Percentiles rank a stretch among this genome's conserved stretches.
These are phyloP conservation scores for Irpex sp. DNA, from an alignment of 1,284 basidiomycete species.

Conservation along the genomic window DNA sequence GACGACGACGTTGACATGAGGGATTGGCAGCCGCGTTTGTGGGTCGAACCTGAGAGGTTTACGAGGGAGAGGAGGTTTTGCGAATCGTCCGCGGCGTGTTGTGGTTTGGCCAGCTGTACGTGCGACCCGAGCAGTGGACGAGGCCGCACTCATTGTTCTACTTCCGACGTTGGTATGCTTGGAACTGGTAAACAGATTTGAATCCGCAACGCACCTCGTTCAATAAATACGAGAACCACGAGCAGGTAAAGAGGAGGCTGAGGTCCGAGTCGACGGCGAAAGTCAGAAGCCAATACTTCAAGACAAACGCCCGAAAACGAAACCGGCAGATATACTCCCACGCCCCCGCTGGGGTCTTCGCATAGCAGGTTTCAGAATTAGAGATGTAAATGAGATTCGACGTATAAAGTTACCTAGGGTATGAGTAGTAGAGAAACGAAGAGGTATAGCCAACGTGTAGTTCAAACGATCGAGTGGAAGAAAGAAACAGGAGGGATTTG, in stretches of 20 bases:
- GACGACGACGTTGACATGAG: conserved; percentile 58
- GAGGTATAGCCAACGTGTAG: conserved; percentile 11
- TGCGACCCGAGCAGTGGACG: background rate
- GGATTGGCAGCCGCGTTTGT: conserved; percentile 55
- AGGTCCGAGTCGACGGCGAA: no score
- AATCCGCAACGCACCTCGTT: no score
- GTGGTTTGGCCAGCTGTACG: background rate
- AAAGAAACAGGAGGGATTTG: conserved; percentile 3
- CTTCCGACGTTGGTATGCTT: no score
- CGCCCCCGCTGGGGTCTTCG: no score
- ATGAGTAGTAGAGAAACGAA: conserved; percentile 11
- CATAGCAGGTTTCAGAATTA: background rate
- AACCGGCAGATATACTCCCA: no score
- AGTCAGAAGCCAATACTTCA: no score
- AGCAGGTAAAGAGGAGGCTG: no score
- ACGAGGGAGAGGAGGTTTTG: conserved; percentile 15
- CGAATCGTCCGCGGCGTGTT: background rate
- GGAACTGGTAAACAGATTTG: no score
- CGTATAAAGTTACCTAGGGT: conserved; percentile 11
- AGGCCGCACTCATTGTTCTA: no score
- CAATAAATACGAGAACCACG: no score
- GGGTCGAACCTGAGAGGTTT: conserved; percentile 44
- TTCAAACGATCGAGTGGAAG: background rate
- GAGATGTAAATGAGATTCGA: background rate
- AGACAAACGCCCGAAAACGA: no score